A percentile compares a stretch with the other conserved stretches of the same genome.
Conservation (phyloP, 2,329 filamentous ascomycete species). For the Phyllosticta capitalensis region DNA sequence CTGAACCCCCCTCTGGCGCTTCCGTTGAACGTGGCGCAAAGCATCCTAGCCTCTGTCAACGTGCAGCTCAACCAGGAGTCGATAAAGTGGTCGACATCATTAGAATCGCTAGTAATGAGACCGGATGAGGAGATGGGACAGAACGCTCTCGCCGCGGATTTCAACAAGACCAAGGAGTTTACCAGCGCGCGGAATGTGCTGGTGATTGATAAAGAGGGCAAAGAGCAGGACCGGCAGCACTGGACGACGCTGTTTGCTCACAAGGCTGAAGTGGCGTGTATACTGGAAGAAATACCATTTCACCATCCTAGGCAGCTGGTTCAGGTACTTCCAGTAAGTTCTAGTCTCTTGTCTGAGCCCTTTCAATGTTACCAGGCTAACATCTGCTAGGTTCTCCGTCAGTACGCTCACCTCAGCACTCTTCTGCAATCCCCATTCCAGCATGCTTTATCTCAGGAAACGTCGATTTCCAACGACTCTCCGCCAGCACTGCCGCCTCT, state of each 20-base stretch:
- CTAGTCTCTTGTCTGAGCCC: neutral
- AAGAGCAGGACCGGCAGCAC: slow-evolving; percentile 25
- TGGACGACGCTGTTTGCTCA: slow-evolving; percentile 58
- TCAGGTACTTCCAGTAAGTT: slow-evolving; percentile 52
- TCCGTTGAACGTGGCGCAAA: slow-evolving; percentile 53
- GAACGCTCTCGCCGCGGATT: slow-evolving; percentile 24
- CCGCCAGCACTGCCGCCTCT: slow-evolving; percentile 21
- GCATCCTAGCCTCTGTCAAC: slow-evolving; percentile 51
- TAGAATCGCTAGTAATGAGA: slow-evolving; percentile 45
- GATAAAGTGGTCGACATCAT: slow-evolving; percentile 36
- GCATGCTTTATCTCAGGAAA: slow-evolving; percentile 18
- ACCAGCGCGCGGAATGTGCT: slow-evolving; percentile 39
- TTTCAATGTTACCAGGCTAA: slow-evolving; percentile 2
- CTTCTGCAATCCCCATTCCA: slow-evolving; percentile 56
- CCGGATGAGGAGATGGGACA: slow-evolving; percentile 48
- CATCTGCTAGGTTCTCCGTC: slow-evolving; percentile 43
- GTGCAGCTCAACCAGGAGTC: slow-evolving; percentile 47
- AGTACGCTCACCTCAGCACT: slow-evolving; percentile 62
- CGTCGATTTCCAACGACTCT: neutral
- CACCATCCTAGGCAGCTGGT: slow-evolving; percentile 69
- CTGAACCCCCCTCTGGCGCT: slow-evolving; percentile 67
- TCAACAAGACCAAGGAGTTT: slow-evolving; percentile 41
- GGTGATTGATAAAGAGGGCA: slow-evolving; percentile 21
- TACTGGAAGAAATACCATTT: slow-evolving; percentile 61
- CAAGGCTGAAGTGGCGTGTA: slow-evolving; percentile 62